Evolutionary conservation across 2,329 filamentous ascomycete genomes (phyloP).

Genomic region (Colletotrichum godetiae): DNA sequence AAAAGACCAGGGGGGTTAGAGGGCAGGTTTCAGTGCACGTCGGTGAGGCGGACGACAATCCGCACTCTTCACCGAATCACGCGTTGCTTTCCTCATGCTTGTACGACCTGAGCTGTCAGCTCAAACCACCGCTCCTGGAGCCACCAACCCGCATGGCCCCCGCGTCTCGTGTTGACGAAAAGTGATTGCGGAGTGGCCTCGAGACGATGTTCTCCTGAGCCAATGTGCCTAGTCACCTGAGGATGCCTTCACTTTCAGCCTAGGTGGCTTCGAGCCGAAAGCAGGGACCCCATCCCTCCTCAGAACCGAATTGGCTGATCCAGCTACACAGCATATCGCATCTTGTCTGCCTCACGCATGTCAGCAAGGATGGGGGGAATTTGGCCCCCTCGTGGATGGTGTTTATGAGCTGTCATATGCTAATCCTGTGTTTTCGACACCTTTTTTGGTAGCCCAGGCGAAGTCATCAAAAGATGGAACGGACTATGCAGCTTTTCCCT

Average conservation of each 20-base stretch:
- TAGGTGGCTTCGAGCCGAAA: neutral
- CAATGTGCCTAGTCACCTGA: conserved; percentile 16
- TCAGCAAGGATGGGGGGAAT: conserved; percentile 21
- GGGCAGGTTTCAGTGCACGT: conserved; percentile 3
- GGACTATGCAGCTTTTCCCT: conserved; percentile 15
- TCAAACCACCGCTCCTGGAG: conserved; percentile 4
- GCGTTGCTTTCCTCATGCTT: conserved; percentile 12
- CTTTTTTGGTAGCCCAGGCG: neutral
- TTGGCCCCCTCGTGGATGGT: neutral
- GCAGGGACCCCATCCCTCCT: conserved; percentile 4
- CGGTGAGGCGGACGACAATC: conserved; percentile 29
- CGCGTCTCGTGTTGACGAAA: conserved; percentile 32
- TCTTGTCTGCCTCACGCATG: conserved; percentile 12
- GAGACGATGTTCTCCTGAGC: neutral
- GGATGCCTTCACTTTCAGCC: conserved; percentile 8
- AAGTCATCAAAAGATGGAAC: conserved; percentile 8
- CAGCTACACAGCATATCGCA: neutral
- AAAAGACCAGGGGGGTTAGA: neutral
- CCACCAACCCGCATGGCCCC: conserved; percentile 23
- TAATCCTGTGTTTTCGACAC: conserved; percentile 1
- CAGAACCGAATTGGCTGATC: neutral
- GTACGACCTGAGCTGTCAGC: conserved; percentile 31
- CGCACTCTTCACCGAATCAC: conserved; percentile 31
- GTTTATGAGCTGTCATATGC: conserved; percentile 32
- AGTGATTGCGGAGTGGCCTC: neutral